These are phyloP conservation scores for Cornus florida DNA, from an alignment of 148 eudicot species.

Conservation along the genomic window DNA sequence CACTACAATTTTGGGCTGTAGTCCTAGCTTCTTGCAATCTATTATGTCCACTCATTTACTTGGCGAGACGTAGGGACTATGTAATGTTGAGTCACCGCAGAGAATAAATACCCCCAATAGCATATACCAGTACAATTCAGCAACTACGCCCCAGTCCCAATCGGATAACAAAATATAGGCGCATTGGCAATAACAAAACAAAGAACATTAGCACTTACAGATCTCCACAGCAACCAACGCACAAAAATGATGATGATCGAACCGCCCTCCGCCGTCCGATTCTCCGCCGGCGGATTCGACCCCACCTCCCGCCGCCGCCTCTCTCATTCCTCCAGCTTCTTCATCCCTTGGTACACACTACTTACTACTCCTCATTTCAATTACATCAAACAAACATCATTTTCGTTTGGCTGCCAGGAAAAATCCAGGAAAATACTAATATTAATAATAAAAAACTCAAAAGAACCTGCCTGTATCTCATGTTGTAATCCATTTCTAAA, in stretches of 20 bases:
- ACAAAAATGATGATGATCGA: slow-evolving; percentile 51
- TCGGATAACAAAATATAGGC: slow-evolving; percentile 13
- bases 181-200: background rate
- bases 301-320: slow-evolving; percentile 39
- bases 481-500: slow-evolving; percentile 24
- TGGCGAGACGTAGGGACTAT: background rate
- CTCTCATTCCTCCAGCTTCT: slow-evolving; percentile 39
- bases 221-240: background rate
- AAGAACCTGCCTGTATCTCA: too few relatives aligned
- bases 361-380: background rate
- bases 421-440: background rate
- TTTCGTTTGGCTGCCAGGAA: background rate
- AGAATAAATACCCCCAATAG: background rate
- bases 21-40: background rate
- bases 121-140: too few relatives aligned
- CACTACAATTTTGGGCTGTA: too few relatives aligned
- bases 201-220: background rate
- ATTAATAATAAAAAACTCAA: too few relatives aligned
- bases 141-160: background rate
- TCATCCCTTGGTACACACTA: slow-evolving; percentile 23
- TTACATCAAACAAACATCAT: too few relatives aligned
- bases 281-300: slow-evolving; percentile 27
- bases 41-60: too few relatives aligned
- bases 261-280: slow-evolving; percentile 55
- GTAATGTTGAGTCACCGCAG: background rate